Conservation (phyloP, 2,329 filamentous ascomycete species). For the Fusarium compactum region DNA sequence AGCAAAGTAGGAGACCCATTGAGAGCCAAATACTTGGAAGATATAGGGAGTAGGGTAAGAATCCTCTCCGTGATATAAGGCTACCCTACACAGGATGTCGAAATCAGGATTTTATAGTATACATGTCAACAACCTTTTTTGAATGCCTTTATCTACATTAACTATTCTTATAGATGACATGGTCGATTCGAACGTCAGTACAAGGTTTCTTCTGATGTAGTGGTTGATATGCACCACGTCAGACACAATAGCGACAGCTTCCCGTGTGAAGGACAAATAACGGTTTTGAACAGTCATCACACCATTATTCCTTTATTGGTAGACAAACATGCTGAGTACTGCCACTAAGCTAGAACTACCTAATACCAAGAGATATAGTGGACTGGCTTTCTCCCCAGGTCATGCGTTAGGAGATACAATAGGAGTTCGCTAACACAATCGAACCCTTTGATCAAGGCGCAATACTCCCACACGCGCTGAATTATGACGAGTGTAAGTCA, state of each 20-base stretch:
- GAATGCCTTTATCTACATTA: neutral
- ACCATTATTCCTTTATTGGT: neutral
- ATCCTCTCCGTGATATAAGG: neutral
- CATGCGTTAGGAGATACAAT: neutral
- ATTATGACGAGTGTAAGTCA: neutral
- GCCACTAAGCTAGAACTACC: neutral
- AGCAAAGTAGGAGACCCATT: neutral
- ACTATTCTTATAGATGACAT: neutral
- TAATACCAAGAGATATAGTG: neutral
- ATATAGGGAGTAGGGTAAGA: neutral
- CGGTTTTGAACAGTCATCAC: neutral
- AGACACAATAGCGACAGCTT: neutral
- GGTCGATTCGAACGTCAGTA: neutral
- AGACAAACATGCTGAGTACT: neutral
- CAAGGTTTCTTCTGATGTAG: neutral
- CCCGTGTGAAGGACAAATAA: neutral
- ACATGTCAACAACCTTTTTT: neutral
- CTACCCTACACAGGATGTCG: neutral
- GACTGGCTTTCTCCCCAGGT: neutral
- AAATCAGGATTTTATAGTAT: neutral
- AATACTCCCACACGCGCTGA: neutral
- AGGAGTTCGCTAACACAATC: neutral
- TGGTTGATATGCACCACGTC: neutral
- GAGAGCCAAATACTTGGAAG: neutral
- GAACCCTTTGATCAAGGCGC: neutral